Evolutionary conservation across 805 yeast genomes (phyloP).

Genomic region (Ogataea zsoltii): DNA sequence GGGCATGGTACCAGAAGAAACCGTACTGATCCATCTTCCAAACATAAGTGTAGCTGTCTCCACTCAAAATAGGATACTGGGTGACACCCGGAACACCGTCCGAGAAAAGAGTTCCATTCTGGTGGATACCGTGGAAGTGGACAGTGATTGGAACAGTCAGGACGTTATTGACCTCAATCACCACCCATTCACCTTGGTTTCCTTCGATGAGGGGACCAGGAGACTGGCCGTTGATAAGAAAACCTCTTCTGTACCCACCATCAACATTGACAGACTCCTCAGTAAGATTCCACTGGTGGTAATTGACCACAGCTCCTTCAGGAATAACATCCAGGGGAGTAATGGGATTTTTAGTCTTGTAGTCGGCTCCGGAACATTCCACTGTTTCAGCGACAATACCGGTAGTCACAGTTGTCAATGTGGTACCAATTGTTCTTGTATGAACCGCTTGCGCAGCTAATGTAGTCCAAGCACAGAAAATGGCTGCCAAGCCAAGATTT

Average conservation of each 20-base stretch:
- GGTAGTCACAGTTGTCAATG: too few species aligned
- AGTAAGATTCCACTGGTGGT: not conserved
- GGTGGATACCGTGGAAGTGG: constrained; percentile 1
- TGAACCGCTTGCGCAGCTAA: too few species aligned
- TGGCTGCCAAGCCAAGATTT: too few species aligned
- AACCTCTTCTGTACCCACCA: not conserved
- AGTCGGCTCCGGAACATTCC: too few species aligned
- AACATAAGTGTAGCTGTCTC: not conserved
- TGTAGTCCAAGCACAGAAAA: too few species aligned
- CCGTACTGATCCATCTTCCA: constrained; percentile 3
- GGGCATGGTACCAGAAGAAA: constrained; percentile 2
- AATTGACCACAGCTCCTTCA: not conserved
- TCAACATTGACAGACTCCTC: not conserved
- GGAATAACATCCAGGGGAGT: not conserved
- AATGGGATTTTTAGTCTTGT: not conserved
- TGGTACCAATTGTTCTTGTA: too few species aligned
- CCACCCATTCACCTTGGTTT: not conserved
- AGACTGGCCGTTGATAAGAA: constrained; percentile 2
- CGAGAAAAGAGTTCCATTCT: not conserved
- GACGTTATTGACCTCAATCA: not conserved
- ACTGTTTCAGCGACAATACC: too few species aligned
- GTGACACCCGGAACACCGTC: constrained; percentile 1
- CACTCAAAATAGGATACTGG: not conserved
- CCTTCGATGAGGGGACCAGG: constrained; percentile 1
- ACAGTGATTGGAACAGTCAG: not conserved